Base-by-base conservation (phyloP, 768 basidiomycete species). In the Hebeloma cylindrosporum region DNA sequence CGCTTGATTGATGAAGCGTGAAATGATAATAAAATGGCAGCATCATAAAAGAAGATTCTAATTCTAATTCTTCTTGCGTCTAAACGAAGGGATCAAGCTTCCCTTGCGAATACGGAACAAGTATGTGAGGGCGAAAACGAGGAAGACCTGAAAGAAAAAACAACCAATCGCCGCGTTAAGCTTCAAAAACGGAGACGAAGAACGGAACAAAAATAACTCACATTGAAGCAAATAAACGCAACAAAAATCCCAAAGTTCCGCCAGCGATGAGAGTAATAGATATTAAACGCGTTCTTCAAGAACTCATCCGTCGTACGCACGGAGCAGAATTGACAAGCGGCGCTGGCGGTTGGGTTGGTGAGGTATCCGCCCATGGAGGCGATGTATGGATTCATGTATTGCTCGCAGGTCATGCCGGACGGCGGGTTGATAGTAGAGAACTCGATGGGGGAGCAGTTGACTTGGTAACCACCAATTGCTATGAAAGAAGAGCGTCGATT, bases 291-390 rank as follows among this genome's bases (percentile, higher is more conserved):
- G 0, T 26, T 17, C n/a, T 43, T 58, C 21, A 86, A 64, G 69
- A 79, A 89, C 36, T 71, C 60, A 57, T 89, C 82, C 1, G 85
- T 80, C 0, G 73, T 72, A 14, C 67, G 60, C 14, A 72, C 66
- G 10, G 79, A 62, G 56, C 89, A 92, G 61, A 78, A 84, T 22
- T 70, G 41, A 57, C 85, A 88, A 20, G 54, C 59, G 26, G 61
- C 43, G 0, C 75, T 73, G 1, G 80, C 77, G 18, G 68, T 54
- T 0, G 78, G 71, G 50, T 85, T 75, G n/a, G 67, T 52, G 20
- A 88, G 60, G 52, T 82, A 81, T 4, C 84, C 84, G 0, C 85
- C 78, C 1, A 71, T 68, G 0, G 52, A 29, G 0, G 59, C 43
- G 6, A 83, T 79, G 60, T 74, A 89, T 0, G 68, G 54, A n/a